These are phyloP conservation scores for Boletus vermiculosoides DNA, from an alignment of 768 basidiomycete species.

Conservation along the genomic window DNA sequence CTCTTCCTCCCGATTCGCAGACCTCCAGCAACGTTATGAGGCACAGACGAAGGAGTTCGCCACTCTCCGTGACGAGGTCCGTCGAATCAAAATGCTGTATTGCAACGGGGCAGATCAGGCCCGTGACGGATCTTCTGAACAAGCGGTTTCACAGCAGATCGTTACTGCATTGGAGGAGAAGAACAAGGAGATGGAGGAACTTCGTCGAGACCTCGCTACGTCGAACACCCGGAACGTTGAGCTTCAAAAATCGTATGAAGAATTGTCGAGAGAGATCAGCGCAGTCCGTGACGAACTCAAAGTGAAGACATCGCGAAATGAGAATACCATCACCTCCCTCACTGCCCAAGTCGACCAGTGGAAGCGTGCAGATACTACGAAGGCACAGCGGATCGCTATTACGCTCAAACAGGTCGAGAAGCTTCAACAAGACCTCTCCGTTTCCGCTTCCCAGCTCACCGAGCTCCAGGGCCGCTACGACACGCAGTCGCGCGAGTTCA, in stretches of 20 bases:
- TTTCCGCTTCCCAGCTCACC: background rate
- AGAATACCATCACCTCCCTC: background rate
- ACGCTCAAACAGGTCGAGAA: background rate
- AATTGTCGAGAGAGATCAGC: background rate
- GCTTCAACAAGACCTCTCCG: background rate
- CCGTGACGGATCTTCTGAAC: background rate
- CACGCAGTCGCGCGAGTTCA: constrained; percentile 4
- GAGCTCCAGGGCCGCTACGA: constrained; percentile 1
- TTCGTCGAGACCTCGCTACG: background rate
- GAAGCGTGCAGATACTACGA: background rate
- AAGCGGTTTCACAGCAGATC: background rate
- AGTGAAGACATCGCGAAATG: background rate
- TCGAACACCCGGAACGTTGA: constrained; percentile 1
- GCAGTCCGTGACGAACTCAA: background rate
- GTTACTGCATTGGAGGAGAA: background rate
- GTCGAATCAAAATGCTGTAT: background rate
- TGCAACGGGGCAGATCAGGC: background rate
- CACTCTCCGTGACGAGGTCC: background rate
- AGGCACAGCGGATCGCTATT: background rate
- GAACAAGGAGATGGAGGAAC: background rate
- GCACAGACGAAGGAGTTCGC: background rate
- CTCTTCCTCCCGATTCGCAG: background rate
- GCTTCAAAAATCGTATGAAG: constrained; percentile 6
- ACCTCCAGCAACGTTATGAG: background rate
- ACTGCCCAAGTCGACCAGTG: constrained; percentile 1